Evolutionary conservation across 129 eudicot species (phyloP).

Genomic region (Flaveria linearis): DNA sequence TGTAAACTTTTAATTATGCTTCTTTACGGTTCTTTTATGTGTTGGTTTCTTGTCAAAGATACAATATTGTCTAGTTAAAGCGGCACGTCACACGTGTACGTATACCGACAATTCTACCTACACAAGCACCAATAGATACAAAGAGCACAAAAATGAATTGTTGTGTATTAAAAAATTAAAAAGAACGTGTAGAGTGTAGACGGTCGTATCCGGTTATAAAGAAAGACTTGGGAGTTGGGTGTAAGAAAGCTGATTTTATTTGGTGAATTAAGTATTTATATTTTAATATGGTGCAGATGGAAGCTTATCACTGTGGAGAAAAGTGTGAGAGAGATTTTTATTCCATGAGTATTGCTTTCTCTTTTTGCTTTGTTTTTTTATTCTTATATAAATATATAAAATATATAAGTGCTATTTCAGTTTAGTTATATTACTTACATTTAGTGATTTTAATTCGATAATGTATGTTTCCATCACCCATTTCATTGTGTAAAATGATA

Average conservation of each 20-base stretch:
- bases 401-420: neutral
- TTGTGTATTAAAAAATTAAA: neutral
- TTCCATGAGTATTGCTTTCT: neutral
- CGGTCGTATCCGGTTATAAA: neutral
- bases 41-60: neutral
- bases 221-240: neutral
- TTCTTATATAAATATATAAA: neutral
- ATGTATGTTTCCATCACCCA: too few species aligned
- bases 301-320: neutral
- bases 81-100: constrained; percentile 5
- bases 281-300: constrained; percentile 7
- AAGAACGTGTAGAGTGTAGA: neutral
- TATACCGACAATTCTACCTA: constrained; percentile 3
- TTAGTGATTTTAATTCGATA: neutral
- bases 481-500: too few species aligned
- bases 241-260: neutral
- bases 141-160: neutral
- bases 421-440: neutral
- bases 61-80: neutral
- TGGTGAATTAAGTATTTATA: neutral
- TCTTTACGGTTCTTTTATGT: neutral
- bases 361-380: constrained; percentile 5
- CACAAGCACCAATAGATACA: neutral
- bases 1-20: neutral
- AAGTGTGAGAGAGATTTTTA: neutral